Base-by-base conservation (phyloP, 345 rosid genomes). In the Gossypium raimondii region DNA sequence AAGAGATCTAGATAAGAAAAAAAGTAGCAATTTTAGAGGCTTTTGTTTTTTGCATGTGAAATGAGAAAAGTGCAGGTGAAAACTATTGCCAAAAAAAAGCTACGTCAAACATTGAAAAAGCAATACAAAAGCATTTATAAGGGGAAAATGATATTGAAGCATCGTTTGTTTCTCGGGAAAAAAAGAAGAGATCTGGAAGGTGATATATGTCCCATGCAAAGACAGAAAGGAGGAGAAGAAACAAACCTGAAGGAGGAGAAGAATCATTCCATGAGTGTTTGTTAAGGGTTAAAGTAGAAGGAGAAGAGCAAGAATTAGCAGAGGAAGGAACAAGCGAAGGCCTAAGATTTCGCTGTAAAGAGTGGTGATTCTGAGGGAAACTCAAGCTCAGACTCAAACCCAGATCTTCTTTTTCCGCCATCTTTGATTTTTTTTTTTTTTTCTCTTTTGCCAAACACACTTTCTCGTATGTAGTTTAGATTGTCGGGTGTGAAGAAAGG, bases 381-480 rank as follows among this genome's bases (percentile, higher is more conserved):
- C 86, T 87, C 85, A 91, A 83, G 84, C 97, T 80, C 57, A 93
- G 82, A 76, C 93, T 88, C 81, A 95, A 78, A 61, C 99, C 97
- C 77, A 95, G 82, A 82, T 90, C 99, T 47, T 90, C 94, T 79
- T 90, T 89, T 76, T 81, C 97, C 70, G 79, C 73, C 91, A 84
- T 81, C 88, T 84, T 85, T 51, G 34, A 20, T 51, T 17, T 51
- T 53, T 55, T 7, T 29, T 7, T 29, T 52, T 70, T 43, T 34
- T 57, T 73, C 8, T 16, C 52, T 16, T 38, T 80, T 67, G 20
- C 65, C 9, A 66, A 52, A 61, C 41, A 70, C 73, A 66, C 41
- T 58, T 44, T 44, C 53, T 73, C 16, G 56, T 41, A 24, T 38
- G 29, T 11, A 41, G 67, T 10, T 3, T 7, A 68, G 56, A 22